These are phyloP conservation scores for Asterella californica DNA, from an alignment of 225 moss, liverwort and hornwort genomes.

Conservation along the genomic window DNA sequence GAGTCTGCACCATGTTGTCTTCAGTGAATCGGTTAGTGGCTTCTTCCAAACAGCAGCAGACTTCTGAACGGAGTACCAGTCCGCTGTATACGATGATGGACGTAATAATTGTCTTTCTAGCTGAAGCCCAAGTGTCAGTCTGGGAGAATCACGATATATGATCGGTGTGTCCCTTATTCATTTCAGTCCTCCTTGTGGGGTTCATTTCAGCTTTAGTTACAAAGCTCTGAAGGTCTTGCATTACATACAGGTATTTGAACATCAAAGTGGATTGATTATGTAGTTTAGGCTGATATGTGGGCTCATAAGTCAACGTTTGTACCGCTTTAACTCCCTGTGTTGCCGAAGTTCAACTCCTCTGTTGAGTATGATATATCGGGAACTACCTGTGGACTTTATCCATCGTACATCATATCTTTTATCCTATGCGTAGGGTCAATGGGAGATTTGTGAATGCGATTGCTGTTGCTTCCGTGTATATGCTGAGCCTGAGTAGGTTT, in stretches of 20 bases:
- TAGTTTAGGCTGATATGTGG: not conserved
- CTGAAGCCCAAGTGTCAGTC: constrained; percentile 1
- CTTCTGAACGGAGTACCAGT: not conserved
- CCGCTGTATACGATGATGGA: too few species aligned
- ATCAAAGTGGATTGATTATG: not conserved
- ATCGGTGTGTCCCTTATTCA: not conserved
- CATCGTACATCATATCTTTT: too few species aligned
- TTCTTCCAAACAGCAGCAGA: constrained; percentile 1
- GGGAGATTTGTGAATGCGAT: not conserved
- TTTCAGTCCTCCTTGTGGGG: not conserved
- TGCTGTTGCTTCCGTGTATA: not conserved
- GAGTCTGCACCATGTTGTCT: constrained; percentile 64
- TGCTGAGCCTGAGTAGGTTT: too few species aligned
- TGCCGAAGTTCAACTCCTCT: too few species aligned
- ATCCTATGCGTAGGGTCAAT: too few species aligned
- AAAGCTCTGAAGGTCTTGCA: not conserved
- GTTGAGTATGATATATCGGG: too few species aligned
- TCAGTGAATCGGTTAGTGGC: constrained; percentile 51
- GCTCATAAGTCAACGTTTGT: too few species aligned
- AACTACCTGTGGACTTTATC: too few species aligned
- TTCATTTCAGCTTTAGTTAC: not conserved
- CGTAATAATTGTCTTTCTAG: not conserved
- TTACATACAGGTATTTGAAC: not conserved
- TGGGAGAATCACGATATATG: not conserved
- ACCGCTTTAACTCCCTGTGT: too few species aligned